phyloP scores from a whole-genome alignment of 768 basidiomycete species.

The Leccinum rimulosum region DNA sequence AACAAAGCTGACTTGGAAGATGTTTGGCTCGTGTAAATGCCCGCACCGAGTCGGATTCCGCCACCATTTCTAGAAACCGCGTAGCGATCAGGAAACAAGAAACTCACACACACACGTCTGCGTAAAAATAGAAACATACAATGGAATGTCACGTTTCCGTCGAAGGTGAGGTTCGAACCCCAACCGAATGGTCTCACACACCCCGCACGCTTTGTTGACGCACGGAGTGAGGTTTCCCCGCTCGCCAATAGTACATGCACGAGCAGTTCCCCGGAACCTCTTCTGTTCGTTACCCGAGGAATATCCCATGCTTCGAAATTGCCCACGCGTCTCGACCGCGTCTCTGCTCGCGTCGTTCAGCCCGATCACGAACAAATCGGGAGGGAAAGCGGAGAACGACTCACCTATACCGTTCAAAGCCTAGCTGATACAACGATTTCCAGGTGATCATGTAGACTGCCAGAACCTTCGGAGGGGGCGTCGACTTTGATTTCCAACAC shows the following conservation, averaged over 20 bases:
- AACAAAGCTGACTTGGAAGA: conserved; percentile 22
- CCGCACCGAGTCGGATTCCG: conserved; percentile 26
- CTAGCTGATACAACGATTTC: conserved; percentile 4
- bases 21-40: conserved; percentile 21
- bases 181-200: conserved; percentile 20
- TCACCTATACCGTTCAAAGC: conserved; percentile 22
- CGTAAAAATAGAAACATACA: conserved; percentile 8
- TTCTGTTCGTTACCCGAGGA: conserved; percentile 25
- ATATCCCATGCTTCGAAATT: not conserved
- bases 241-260: conserved; percentile 26
- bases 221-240: conserved; percentile 17
- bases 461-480: conserved; percentile 10
- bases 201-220: conserved; percentile 8
- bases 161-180: conserved; percentile 23
- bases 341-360: conserved; percentile 9
- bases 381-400: not conserved
- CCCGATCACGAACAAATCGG: not conserved
- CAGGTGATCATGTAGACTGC: conserved; percentile 24
- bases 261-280: conserved; percentile 20
- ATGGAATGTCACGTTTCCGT: conserved; percentile 15
- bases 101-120: too few relatives aligned
- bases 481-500: conserved; percentile 5
- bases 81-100: conserved; percentile 8
- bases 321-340: conserved; percentile 13
- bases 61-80: conserved; percentile 2